Base-by-base conservation (phyloP, 257 asterid genomes). In the Ilex asprella region DNA sequence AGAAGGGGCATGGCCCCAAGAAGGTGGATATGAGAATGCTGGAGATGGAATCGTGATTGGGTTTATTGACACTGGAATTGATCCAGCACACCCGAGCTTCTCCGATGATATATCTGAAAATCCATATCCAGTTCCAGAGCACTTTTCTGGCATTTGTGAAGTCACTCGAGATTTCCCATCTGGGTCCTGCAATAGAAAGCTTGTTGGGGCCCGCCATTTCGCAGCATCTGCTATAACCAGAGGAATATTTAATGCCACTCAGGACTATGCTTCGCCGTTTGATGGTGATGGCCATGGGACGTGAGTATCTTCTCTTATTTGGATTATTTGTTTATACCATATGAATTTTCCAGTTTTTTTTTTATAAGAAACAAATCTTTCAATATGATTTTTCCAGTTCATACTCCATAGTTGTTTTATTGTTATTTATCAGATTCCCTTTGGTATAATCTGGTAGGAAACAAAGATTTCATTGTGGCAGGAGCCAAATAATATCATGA, bases 271-370 rank as follows among this genome's bases (percentile, higher is more conserved):
- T 69, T 93, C 99, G 10, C 99, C 99, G 0, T 84, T 60, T 72
- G 99, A 93, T 68, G 99, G 88, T 21, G 97, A 89, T 62, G 99
- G 97, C 70, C 99, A 93, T 61, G 99, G 99, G 67, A 89, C 97
- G 99, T 93, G 81, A 79, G 99, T 82, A 16, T 60, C 47, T 64
- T 61, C 43, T 52, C 10, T 30, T 29, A 14, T 21, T 15, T 21
- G 44, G 21, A 58, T 35, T 30, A 21, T 46, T 52, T n/a, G 7
- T 51, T 62, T 39, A 3, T 5, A 13, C 21, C 10, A 15, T 47
- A 29, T 16, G 39, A 27, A 27, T 11, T 21, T 27, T 55, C 53
- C 39, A 49, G 31, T 21, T 27, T 44, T 43, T 60, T 16, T 1
- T 12, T 35, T 3, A 35, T 21, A 21, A 21, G 27, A 21, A 21